Conservation (phyloP, 2,329 filamentous ascomycete genomes). For the Sclerotinia sclerotiorum region DNA sequence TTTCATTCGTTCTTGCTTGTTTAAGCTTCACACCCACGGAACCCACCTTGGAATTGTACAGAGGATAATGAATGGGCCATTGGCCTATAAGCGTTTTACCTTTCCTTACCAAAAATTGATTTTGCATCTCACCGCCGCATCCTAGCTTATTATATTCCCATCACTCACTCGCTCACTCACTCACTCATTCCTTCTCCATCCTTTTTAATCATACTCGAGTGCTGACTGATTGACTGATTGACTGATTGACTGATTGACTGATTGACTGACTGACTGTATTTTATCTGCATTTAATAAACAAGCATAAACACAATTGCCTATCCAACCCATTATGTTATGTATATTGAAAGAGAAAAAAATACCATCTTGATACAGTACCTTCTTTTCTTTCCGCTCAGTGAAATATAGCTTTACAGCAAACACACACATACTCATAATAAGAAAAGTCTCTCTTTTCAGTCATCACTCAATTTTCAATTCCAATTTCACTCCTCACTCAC, state of each 20-base stretch:
- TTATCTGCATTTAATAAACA: no score
- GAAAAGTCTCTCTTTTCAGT: slow-evolving; percentile 15
- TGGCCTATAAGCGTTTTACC: no score
- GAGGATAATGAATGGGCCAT: no score
- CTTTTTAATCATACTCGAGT: no score
- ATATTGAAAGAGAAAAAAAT: neutral
- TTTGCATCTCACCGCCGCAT: no score
- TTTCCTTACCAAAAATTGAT: no score
- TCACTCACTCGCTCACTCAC: no score
- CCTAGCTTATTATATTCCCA: neutral
- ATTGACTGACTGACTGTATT: no score
- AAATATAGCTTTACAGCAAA: neutral
- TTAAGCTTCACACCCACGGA: neutral
- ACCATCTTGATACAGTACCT: neutral
- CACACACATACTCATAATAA: neutral
- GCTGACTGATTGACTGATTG: no score
- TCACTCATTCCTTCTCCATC: neutral
- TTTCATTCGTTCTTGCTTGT: neutral
- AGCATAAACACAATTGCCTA: neutral
- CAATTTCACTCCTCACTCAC: neutral
- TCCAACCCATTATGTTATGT: neutral
- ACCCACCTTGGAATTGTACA: neutral
- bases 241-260: no score
- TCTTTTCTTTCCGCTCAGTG: neutral
- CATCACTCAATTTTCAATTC: neutral